These are phyloP conservation scores for Boletus sp. DNA, from an alignment of 768 basidiomycete species.

Conservation along the genomic window DNA sequence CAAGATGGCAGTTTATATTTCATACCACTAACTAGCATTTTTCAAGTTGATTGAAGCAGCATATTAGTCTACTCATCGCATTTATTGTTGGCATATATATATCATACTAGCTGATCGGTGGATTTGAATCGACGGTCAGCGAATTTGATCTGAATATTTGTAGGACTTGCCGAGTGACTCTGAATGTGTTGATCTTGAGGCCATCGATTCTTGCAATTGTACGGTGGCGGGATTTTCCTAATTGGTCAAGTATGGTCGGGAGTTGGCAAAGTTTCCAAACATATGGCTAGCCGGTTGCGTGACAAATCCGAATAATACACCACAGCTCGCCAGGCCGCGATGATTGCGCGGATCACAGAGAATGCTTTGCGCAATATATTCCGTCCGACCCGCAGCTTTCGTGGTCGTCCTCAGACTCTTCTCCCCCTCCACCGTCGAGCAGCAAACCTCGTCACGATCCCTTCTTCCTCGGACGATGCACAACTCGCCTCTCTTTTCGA, in stretches of 20 bases:
- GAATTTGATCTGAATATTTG: neutral
- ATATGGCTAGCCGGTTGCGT: neutral
- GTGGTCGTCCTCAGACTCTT: conserved; percentile 31
- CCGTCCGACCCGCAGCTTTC: conserved; percentile 38
- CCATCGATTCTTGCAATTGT: too few species aligned
- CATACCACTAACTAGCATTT: conserved; percentile 33
- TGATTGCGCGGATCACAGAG: conserved; percentile 39
- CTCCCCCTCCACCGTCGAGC: conserved; percentile 24
- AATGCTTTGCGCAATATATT: conserved; percentile 41
- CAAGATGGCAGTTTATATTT: conserved; percentile 16
- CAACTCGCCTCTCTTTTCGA: conserved; percentile 73
- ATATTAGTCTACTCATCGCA: conserved; percentile 29
- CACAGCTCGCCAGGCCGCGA: conserved; percentile 12
- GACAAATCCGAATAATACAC: too few species aligned
- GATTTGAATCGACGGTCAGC: neutral
- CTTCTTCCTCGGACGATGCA: conserved; percentile 63
- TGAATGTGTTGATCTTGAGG: too few species aligned
- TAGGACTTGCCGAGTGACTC: too few species aligned
- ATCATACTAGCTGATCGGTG: conserved; percentile 13
- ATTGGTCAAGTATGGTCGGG: conserved; percentile 8
- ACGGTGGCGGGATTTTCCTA: conserved; percentile 11
- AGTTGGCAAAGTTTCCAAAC: neutral
- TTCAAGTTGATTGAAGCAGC: conserved; percentile 19
- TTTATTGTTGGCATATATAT: conserved; percentile 22
- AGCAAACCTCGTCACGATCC: conserved; percentile 47